phyloP scores from a whole-genome alignment of 768 basidiomycete genomes.

The Tremella mesenterica region DNA sequence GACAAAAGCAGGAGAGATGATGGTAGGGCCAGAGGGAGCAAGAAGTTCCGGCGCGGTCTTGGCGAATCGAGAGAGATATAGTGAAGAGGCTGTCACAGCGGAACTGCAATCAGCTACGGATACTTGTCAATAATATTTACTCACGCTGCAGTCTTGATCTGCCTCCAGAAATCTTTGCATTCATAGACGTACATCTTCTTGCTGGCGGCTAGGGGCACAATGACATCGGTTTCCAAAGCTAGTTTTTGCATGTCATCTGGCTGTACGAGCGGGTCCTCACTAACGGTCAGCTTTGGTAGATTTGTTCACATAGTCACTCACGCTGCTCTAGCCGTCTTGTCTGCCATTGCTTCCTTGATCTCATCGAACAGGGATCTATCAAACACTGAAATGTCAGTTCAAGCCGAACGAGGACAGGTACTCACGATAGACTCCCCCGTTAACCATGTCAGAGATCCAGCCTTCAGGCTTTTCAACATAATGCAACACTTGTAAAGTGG shows the following conservation, averaged over 20 bases:
- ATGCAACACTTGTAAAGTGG: slow-evolving; percentile 41
- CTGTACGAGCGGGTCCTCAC: slow-evolving; percentile 42
- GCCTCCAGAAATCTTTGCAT: slow-evolving; percentile 46
- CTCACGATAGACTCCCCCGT: slow-evolving; percentile 46
- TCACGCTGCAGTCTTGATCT: slow-evolving; percentile 49
- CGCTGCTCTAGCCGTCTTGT: slow-evolving; percentile 43
- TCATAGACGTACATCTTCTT: slow-evolving; percentile 48
- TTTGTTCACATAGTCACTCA: slow-evolving; percentile 18
- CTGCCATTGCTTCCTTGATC: slow-evolving; percentile 47
- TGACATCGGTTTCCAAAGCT: slow-evolving; percentile 49
- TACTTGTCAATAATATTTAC: slow-evolving; percentile 6
- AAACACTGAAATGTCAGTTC: slow-evolving; percentile 36
- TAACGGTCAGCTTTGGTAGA: slow-evolving; percentile 11
- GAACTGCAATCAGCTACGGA: slow-evolving; percentile 30
- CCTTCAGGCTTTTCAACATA: slow-evolving; percentile 49
- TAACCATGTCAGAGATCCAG: slow-evolving; percentile 47
- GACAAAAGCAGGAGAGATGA: slow-evolving; percentile 47
- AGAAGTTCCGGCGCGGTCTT: slow-evolving; percentile 45
- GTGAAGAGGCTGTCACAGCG: slow-evolving; percentile 48
- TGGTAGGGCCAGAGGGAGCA: slow-evolving; percentile 33
- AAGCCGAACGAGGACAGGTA: neutral
- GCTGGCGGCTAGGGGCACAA: slow-evolving; percentile 46
- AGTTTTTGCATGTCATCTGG: slow-evolving; percentile 48
- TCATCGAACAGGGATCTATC: slow-evolving; percentile 47
- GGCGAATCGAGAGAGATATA: slow-evolving; percentile 46